Percentiles rank a stretch among this genome's conserved stretches.
Evolutionary conservation across 2,329 filamentous ascomycete species (phyloP).

Genomic region (Tolypocladium inflatum): DNA sequence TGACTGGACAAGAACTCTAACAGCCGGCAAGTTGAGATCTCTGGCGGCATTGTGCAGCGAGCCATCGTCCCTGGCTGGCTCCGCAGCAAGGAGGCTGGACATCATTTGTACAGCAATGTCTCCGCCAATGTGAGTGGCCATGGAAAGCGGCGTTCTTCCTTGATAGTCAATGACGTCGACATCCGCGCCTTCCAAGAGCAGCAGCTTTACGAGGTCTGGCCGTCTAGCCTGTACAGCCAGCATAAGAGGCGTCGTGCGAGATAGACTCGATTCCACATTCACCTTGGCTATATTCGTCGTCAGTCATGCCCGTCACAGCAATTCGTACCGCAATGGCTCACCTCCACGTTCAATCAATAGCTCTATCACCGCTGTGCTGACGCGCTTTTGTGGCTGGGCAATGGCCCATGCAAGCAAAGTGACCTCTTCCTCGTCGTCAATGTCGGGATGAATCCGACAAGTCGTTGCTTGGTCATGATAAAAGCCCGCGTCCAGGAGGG

Average conservation of each 20-base stretch:
- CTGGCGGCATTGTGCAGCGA: conserved; percentile 57
- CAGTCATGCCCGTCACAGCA: conserved; percentile 1
- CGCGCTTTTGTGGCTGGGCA: conserved; percentile 51
- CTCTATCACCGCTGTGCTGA: conserved; percentile 49
- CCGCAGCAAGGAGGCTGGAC: conserved; percentile 43
- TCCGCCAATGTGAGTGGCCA: conserved; percentile 47
- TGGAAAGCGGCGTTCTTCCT: conserved; percentile 49
- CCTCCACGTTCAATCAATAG: conserved; percentile 39
- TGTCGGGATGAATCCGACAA: conserved; percentile 31
- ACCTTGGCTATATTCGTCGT: conserved; percentile 37
- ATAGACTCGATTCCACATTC: conserved; percentile 42
- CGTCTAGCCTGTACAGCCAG: conserved; percentile 46
- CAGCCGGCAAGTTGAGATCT: conserved; percentile 45
- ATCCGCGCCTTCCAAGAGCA: conserved; percentile 50
- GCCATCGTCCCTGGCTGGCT: conserved; percentile 52
- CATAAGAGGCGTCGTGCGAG: conserved; percentile 48
- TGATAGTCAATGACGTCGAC: conserved; percentile 47
- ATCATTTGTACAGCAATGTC: conserved; percentile 44
- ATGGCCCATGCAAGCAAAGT: conserved; percentile 53
- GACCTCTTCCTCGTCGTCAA: conserved; percentile 43
- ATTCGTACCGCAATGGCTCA: conserved; percentile 12
- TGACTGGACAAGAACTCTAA: conserved; percentile 46
- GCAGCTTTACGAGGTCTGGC: conserved; percentile 44
- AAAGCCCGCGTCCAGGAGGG: conserved; percentile 46
- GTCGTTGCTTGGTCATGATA: conserved; percentile 46